Conservation (phyloP, 257 asterid species). For the Gentiana macrophylla region DNA sequence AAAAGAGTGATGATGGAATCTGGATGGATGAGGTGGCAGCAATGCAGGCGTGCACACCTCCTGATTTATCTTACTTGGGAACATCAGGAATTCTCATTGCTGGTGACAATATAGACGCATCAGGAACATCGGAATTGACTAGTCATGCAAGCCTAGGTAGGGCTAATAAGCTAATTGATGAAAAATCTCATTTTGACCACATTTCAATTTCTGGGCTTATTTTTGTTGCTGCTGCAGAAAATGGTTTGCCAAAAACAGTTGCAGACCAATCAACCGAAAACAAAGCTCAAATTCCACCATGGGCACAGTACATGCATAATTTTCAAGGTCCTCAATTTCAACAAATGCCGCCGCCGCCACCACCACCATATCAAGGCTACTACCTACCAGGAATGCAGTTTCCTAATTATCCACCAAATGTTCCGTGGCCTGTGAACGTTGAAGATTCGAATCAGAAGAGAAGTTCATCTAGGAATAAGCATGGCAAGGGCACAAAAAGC, state of each 20-base stretch:
- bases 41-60: slow-evolving; percentile 46
- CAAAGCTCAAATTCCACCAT: slow-evolving; percentile 35
- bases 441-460: slow-evolving; percentile 28
- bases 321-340: slow-evolving; percentile 49
- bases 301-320: slow-evolving; percentile 53
- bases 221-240: slow-evolving; percentile 17
- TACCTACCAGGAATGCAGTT: slow-evolving; percentile 44
- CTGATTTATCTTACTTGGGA: slow-evolving; percentile 41
- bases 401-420: slow-evolving; percentile 35
- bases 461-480: slow-evolving; percentile 25
- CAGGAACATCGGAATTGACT: slow-evolving; percentile 24
- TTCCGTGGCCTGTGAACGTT: slow-evolving; percentile 42
- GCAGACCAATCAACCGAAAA: slow-evolving; percentile 38
- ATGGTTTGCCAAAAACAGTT: slow-evolving; percentile 26
- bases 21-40: slow-evolving; percentile 91
- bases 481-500: slow-evolving; percentile 20
- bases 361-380: slow-evolving; percentile 45
- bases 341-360: slow-evolving; percentile 11
- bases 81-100: slow-evolving; percentile 36
- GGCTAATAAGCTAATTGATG: not conserved
- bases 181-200: no score
- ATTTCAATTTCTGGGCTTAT: no score
- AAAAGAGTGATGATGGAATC: slow-evolving; percentile 52
- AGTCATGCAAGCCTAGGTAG: slow-evolving; percentile 55
- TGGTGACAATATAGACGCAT: slow-evolving; percentile 38